Percentiles rank a stretch among this genome's conserved stretches.
Evolutionary conservation across 1,284 basidiomycete genomes (phyloP).

Genomic region (Austroboletus niveus): DNA sequence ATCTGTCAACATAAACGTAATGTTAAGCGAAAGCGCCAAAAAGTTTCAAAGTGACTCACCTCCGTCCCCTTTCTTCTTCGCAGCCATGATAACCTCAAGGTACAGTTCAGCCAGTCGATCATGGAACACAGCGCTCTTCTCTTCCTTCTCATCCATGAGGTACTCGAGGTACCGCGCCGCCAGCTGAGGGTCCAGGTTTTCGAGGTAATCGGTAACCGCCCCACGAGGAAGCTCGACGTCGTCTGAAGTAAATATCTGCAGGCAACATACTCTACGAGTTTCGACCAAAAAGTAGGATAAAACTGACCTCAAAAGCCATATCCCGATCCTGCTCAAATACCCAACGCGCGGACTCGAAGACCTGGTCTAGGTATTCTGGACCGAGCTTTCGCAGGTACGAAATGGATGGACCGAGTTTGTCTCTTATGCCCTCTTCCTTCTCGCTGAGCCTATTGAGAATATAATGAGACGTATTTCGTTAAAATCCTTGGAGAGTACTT

Average conservation of each 20-base stretch:
- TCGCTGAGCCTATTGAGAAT: conserved; percentile 62
- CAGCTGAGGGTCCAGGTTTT: conserved; percentile 62
- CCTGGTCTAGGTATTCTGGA: conserved; percentile 72
- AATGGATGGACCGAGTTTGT: conserved; percentile 83
- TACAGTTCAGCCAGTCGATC: conserved; percentile 89
- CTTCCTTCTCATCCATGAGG: conserved; percentile 73
- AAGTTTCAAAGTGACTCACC: conserved; percentile 37
- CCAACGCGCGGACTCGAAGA: conserved; percentile 83
- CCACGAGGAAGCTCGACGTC: conserved; percentile 85
- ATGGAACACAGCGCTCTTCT: conserved; percentile 71
- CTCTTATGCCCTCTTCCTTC: conserved; percentile 74
- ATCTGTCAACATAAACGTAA: conserved; percentile 29
- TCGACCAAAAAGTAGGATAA: neutral
- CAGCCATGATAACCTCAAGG: conserved; percentile 59
- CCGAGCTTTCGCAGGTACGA: conserved; percentile 91
- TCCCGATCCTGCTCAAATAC: conserved; percentile 73
- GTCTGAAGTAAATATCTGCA: conserved; percentile 91
- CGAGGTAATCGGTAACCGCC: conserved; percentile 76
- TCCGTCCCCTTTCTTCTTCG: conserved; percentile 53
- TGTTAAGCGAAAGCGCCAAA: neutral
- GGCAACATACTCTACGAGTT: neutral
- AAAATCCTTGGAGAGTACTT: neutral
- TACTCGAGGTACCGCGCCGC: conserved; percentile 87
- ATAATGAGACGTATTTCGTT: neutral
- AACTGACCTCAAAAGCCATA: conserved; percentile 72